Evolutionary conservation across 768 basidiomycete genomes (phyloP).

Genomic region (Phylloporus arenicola): DNA sequence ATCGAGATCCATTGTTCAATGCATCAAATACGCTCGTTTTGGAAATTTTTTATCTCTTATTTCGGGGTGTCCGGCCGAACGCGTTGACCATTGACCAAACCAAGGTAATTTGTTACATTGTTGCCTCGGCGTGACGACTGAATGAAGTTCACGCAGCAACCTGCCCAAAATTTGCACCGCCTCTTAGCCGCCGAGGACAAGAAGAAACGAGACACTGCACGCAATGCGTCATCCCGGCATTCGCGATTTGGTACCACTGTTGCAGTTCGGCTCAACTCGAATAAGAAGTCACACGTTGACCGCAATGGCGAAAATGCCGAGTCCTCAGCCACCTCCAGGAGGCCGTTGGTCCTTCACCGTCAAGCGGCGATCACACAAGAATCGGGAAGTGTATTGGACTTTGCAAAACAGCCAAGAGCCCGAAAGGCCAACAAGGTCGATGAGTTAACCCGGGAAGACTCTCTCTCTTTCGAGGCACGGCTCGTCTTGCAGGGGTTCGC

Average conservation of each 20-base stretch:
- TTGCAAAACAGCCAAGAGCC: constrained; percentile 54
- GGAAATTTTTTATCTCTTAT: constrained; percentile 90
- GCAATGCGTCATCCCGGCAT: constrained; percentile 70
- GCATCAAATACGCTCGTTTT: constrained; percentile 85
- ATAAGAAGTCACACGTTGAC: constrained; percentile 35
- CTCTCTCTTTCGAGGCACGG: constrained; percentile 60
- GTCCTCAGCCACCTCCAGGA: constrained; percentile 23
- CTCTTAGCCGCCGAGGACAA: constrained; percentile 76
- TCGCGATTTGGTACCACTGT: constrained; percentile 97
- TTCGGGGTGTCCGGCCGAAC: constrained; percentile 69
- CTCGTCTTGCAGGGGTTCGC: constrained; percentile 64
- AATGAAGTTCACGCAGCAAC: constrained; percentile 46
- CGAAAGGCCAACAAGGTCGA: constrained; percentile 60
- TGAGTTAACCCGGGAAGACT: constrained; percentile 64
- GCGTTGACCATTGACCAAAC: constrained; percentile 54
- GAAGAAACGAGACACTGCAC: constrained; percentile 50
- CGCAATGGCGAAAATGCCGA: constrained; percentile 20
- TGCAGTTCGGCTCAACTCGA: constrained; percentile 64
- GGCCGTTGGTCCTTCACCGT: constrained; percentile 74
- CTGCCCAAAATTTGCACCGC: constrained; percentile 59
- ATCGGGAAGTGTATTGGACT: constrained; percentile 65
- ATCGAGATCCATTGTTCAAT: too few species aligned
- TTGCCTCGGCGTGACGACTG: constrained; percentile 2
- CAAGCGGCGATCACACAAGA: constrained; percentile 74
- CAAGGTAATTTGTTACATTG: constrained; percentile 41